phyloP scores from a whole-genome alignment of 345 rosid species.

The Euclidium syriacum region DNA sequence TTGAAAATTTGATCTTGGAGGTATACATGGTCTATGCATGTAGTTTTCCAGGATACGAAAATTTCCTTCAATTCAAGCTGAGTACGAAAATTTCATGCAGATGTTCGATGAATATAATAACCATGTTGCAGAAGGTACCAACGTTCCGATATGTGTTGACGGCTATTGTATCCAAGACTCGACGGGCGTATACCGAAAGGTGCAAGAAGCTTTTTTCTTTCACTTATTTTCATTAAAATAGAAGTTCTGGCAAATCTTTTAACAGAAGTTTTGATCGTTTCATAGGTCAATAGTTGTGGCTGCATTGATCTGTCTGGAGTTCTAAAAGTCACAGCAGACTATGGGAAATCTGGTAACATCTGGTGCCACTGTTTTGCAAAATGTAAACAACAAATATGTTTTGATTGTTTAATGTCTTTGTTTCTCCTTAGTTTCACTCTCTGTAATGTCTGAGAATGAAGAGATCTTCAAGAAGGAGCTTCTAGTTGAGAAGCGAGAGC shows the following conservation, averaged over 20 bases:
- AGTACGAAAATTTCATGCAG: slow-evolving; percentile 21
- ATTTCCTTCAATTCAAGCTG: neutral
- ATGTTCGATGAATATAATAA: slow-evolving; percentile 52
- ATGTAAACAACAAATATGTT: neutral
- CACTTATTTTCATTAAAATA: neutral
- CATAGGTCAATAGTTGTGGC: slow-evolving; percentile 51
- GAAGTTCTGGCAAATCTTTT: neutral
- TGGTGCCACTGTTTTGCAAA: neutral
- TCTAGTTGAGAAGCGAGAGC: slow-evolving; percentile 41
- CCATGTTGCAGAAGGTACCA: slow-evolving; percentile 41
- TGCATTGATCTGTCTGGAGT: slow-evolving; percentile 55
- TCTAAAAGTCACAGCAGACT: slow-evolving; percentile 55
- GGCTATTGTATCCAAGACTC: slow-evolving; percentile 43
- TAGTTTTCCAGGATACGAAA: neutral
- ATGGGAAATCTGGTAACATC: slow-evolving; percentile 46
- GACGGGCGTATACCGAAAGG: slow-evolving; percentile 37
- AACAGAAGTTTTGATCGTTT: slow-evolving; percentile 7
- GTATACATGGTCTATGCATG: slow-evolving; percentile 22
- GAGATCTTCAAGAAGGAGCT: slow-evolving; percentile 39
- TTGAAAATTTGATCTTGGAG: slow-evolving; percentile 45
- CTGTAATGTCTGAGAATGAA: slow-evolving; percentile 24
- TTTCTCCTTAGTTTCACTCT: slow-evolving; percentile 39
- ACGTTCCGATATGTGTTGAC: slow-evolving; percentile 35
- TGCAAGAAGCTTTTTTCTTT: neutral
- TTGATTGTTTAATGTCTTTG: neutral